phyloP scores from a whole-genome alignment of 345 rosid species.

The Sonneratia alba region DNA sequence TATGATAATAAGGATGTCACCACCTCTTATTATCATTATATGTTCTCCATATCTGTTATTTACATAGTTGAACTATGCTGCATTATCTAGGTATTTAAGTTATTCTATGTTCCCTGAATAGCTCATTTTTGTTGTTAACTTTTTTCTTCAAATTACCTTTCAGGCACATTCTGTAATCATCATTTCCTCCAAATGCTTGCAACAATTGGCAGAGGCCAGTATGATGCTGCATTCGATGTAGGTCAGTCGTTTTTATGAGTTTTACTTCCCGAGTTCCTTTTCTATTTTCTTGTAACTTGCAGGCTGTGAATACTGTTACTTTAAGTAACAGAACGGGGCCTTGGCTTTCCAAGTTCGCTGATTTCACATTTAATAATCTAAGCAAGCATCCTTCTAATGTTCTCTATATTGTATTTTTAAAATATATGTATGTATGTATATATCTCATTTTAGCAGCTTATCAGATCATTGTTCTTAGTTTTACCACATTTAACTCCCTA shows the following conservation, averaged over 20 bases:
- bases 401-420: background rate
- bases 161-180: slow-evolving; percentile 91
- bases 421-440: background rate
- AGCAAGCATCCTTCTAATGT: background rate
- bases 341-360: background rate
- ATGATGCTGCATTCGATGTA: slow-evolving; percentile 54
- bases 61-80: background rate
- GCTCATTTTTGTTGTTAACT: background rate
- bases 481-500: background rate
- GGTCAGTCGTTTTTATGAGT: slow-evolving; percentile 26
- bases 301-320: background rate
- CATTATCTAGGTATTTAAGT: background rate
- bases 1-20: background rate
- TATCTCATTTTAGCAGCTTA: background rate
- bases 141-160: slow-evolving; percentile 10
- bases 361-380: background rate
- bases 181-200: slow-evolving; percentile 78
- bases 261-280: background rate
- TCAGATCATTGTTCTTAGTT: background rate
- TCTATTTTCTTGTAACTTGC: background rate
- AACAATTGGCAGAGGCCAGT: slow-evolving; percentile 53
- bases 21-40: background rate
- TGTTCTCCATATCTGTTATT: background rate
- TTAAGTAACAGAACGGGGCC: background rate
- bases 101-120: background rate